Conservation (phyloP, 228 moss, liverwort and hornwort species). For the Sphagnum fallax region DNA sequence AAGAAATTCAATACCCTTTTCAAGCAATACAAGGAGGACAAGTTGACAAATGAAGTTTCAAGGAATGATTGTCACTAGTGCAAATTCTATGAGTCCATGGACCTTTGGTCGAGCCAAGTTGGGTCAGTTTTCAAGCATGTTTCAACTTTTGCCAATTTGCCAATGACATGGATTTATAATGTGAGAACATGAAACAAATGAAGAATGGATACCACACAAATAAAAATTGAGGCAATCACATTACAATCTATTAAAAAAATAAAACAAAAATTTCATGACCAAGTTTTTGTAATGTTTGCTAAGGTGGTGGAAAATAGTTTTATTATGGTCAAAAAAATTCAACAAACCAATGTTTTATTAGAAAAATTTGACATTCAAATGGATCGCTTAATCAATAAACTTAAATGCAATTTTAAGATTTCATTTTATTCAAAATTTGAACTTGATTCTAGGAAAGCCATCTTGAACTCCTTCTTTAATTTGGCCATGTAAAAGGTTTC, state of each 20-base stretch:
- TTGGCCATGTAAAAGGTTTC: neutral
- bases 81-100: neutral
- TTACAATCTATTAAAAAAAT: neutral
- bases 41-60: neutral
- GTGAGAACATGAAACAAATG: neutral
- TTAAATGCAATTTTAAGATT: neutral
- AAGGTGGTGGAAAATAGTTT: neutral
- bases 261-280: neutral
- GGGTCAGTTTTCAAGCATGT: conserved; percentile 2
- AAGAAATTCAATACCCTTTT: neutral
- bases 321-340: neutral
- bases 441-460: neutral
- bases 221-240: neutral
- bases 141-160: neutral
- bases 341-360: neutral
- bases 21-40: neutral
- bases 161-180: neutral
- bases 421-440: neutral
- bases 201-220: neutral
- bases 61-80: neutral
- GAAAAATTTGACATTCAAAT: neutral
- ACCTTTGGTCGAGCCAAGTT: neutral
- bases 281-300: neutral
- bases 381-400: neutral
- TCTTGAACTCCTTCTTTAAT: neutral